Conservation (phyloP, 2,329 filamentous ascomycete species). For the Pestalotiopsis sp. region DNA sequence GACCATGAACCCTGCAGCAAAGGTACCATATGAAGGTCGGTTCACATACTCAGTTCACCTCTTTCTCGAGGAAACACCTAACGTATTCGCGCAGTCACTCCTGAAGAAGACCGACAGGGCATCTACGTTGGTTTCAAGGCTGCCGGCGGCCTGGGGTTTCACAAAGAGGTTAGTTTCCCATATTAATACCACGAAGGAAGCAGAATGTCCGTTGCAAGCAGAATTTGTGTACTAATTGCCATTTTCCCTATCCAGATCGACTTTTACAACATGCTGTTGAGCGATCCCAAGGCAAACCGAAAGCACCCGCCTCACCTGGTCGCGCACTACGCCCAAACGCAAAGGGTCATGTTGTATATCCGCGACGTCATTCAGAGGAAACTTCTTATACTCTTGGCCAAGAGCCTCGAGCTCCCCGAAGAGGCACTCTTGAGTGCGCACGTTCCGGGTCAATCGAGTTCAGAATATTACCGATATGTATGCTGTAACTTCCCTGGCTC, state of each 20-base stretch:
- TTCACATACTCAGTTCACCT: not conserved
- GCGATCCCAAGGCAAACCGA: constrained; percentile 25
- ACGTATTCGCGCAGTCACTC: constrained; percentile 20
- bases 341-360: constrained; percentile 29
- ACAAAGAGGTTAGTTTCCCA: constrained; percentile 9
- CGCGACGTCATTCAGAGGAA: constrained; percentile 30
- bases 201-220: too few species aligned
- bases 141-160: constrained; percentile 22
- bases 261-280: constrained; percentile 17
- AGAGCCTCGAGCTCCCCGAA: constrained; percentile 38
- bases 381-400: constrained; percentile 37
- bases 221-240: too few species aligned
- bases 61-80: not conserved
- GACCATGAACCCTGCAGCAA: constrained; percentile 27
- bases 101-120: constrained; percentile 29
- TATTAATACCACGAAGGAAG: not conserved
- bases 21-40: constrained; percentile 28
- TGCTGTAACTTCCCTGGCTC: not conserved
- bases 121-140: constrained; percentile 31
- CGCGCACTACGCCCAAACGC: constrained; percentile 24
- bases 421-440: constrained; percentile 37
- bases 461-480: constrained; percentile 30
- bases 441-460: constrained; percentile 33
- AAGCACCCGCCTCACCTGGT: constrained; percentile 20
- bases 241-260: not conserved